Evolutionary conservation across 2,329 filamentous ascomycete genomes (phyloP).

Genomic region (Calonectria montana): DNA sequence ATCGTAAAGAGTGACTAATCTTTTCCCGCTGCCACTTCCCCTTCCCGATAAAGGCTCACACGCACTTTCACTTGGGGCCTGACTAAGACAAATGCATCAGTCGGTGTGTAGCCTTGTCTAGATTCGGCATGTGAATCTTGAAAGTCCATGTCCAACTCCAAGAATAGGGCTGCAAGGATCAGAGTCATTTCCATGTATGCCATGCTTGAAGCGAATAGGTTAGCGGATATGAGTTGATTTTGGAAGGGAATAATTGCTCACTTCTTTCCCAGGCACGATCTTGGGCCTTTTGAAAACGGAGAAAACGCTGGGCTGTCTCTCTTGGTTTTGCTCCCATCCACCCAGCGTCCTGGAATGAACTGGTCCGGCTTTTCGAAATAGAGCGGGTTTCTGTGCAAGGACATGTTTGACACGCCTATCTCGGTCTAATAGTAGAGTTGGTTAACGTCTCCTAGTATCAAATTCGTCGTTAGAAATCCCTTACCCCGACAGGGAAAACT

Average conservation of each 20-base stretch:
- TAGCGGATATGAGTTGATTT: neutral
- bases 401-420: neutral
- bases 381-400: neutral
- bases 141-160: neutral
- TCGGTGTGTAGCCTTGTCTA: neutral
- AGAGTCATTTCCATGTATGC: neutral
- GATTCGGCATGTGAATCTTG: neutral
- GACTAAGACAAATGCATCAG: neutral
- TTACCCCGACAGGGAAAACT: neutral
- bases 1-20: no score
- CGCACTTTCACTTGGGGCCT: neutral
- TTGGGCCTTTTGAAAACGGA: neutral
- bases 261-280: neutral
- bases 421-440: neutral
- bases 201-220: neutral
- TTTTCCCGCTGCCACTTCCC: no score
- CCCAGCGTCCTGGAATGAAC: neutral
- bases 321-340: neutral
- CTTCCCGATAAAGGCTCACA: no score
- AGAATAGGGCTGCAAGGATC: neutral
- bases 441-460: no score
- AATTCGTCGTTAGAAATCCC: no score
- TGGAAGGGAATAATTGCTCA: neutral
- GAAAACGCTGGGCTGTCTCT: neutral
- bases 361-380: neutral